Evolutionary conservation across 345 rosid species (phyloP).

Genomic region (Euphorbia lathyris): DNA sequence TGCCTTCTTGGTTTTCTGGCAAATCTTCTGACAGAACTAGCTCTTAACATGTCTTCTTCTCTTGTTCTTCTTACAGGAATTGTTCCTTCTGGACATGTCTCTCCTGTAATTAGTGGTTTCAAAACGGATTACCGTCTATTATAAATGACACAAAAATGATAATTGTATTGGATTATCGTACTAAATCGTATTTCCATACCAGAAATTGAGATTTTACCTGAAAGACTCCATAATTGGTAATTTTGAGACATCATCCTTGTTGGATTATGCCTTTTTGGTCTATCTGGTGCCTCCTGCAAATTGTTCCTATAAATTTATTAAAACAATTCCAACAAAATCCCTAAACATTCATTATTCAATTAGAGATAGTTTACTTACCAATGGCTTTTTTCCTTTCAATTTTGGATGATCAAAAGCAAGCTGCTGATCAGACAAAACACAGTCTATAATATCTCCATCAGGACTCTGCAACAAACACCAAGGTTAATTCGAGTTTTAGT

Average conservation of each 20-base stretch:
- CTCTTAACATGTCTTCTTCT: constrained; percentile 78
- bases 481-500: too few relatives aligned
- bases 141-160: too few relatives aligned
- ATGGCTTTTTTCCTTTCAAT: constrained; percentile 60
- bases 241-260: constrained; percentile 35
- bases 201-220: too few relatives aligned
- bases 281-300: constrained; percentile 70
- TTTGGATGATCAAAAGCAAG: constrained; percentile 91
- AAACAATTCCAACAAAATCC: background rate
- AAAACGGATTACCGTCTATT: too few relatives aligned
- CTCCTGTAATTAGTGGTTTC: constrained; percentile 58
- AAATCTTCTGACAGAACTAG: constrained; percentile 56
- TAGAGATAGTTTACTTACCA: constrained; percentile 38
- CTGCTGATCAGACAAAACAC: constrained; percentile 72
- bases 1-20: constrained; percentile 62
- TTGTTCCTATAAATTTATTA: background rate
- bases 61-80: constrained; percentile 90
- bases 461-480: constrained; percentile 55
- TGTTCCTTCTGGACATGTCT: constrained; percentile 84
- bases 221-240: constrained; percentile 68
- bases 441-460: constrained; percentile 83
- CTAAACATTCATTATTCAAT: background rate
- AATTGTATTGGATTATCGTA: too few relatives aligned
- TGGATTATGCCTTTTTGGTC: constrained; percentile 47
- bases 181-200: too few relatives aligned